Base-by-base conservation (phyloP, 2,329 filamentous ascomycete genomes). In the Ophioceras dolichostomum region DNA sequence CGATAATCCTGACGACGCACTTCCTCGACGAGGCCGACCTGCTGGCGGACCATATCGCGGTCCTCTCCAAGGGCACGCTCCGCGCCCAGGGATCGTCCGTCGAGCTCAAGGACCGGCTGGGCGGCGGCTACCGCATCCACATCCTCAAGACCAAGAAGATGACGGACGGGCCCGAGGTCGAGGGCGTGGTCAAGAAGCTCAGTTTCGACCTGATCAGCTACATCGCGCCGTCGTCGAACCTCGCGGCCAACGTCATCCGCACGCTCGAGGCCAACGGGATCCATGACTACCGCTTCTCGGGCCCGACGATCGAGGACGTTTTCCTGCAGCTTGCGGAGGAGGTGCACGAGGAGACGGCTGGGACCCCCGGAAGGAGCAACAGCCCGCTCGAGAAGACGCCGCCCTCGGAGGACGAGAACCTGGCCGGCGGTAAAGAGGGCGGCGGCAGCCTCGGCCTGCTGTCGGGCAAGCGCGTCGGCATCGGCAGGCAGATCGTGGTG, bases 1-100 rank as follows among this genome's bases (percentile, higher is more conserved):
- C 88, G 0, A 83, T 94, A 48, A 74, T 95, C 30, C 58, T 95
- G 40, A 95, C 88, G 0, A 95, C 88, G 0, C 89, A 95, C 55
- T 95, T 94, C 56, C 67, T 95, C 8, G 89, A 95, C 50, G 89
- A 95, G 57, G 89, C 88, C 1, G 88, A 95, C 51, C 65, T 94
- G 2, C 69, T 95, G 1, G 82, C 87, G 0, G 89, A 95, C 51
- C 80, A 88, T 43, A 93, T 95, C 45, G 83, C 80, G 2, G 85
- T 95, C 37, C 62, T 95, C 10, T 93, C 85, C 4, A 88, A 86
- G 52, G 88, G 88, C 16, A 77, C 76, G 2, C 67, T 94, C 2
- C 83, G 85, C 39, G 86, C 84, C 0, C 69, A 85, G 47, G 88
- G 88, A 3, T 87, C 86, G 3, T 87, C 85, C 3, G 86, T 88